phyloP scores from a whole-genome alignment of 441 rosid species.

The Adansonia grandidieri region DNA sequence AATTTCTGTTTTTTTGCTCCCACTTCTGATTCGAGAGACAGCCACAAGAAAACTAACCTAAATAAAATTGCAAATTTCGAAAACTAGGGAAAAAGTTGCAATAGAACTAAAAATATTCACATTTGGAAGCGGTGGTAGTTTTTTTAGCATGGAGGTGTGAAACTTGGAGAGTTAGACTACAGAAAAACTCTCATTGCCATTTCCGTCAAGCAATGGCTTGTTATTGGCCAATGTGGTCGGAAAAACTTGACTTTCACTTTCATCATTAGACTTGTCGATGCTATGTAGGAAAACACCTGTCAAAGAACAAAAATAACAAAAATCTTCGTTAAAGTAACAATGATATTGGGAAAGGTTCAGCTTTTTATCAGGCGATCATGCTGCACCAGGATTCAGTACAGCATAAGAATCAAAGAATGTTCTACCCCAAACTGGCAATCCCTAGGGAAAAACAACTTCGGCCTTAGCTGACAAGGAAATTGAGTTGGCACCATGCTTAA shows the following conservation, averaged over 20 bases:
- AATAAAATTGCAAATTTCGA: not conserved
- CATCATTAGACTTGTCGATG: conserved; percentile 55
- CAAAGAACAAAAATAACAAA: conserved; percentile 21
- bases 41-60: conserved; percentile 16
- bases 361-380: not conserved
- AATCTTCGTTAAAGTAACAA: not conserved
- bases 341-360: not conserved
- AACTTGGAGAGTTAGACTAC: conserved; percentile 25
- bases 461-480: not conserved
- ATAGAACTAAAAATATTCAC: conserved; percentile 23
- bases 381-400: not conserved
- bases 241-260: conserved; percentile 36
- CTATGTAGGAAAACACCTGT: conserved; percentile 67
- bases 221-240: conserved; percentile 22
- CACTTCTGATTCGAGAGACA: not conserved
- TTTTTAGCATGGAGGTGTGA: not conserved
- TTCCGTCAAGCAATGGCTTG: conserved; percentile 50
- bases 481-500: not conserved
- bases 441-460: not conserved
- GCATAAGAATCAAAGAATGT: not conserved
- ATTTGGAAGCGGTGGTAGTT: not conserved
- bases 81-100: conserved; percentile 12
- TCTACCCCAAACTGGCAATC: not conserved
- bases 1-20: not conserved
- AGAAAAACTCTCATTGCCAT: conserved; percentile 4